Evolutionary conservation across 495 filamentous ascomycete genomes (phyloP), one percentile per base, ranked within the genome.

Genomic region (Astrothelium macrocarpum): DNA sequence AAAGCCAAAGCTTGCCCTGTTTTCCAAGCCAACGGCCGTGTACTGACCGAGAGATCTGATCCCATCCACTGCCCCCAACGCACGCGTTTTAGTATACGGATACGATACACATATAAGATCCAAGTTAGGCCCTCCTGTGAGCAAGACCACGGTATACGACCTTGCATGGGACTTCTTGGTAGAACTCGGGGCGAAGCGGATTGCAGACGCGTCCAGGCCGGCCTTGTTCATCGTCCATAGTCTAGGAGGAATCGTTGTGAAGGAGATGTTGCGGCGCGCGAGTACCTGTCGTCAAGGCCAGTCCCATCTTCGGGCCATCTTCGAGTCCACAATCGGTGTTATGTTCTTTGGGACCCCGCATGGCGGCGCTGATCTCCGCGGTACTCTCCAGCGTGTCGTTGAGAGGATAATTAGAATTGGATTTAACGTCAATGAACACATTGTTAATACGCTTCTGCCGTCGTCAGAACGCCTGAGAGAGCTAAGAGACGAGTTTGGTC

Each of bases 161-260:
- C 70, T 77, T 63, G 71, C 68, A 7, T 70, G 65, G 63, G 70
- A 79, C 63, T 65, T 80, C n/a, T 68, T 80, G 4, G 56, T 69
- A 29, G 70, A 66, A 29, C 58, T 81, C 12, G 75, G 74, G 42
- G 64, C 65, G 4, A 16, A 59, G n/a, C 73, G 77, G 20, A 64
- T 66, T 5, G 62, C 61, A 46, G 45, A 71, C 2, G 56, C 73
- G 11, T 61, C 32, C 12, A 71, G 75, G 23, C 79, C 76, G 1
- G 31, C 78, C 0, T 62, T 82, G 9, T 82, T 84, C 65, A 66
- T 82, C 1, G 79, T 68, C 1, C 80, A 84, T 67, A 82, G 79
- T 64, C 72, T 83, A 1, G 79, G 81, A n/a, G 81, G 80, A 0
- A 74, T 82, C 28, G 68, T 83, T 23, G 77, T 80, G 32, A 81